phyloP scores from a whole-genome alignment of 257 asterid species.

The Handroanthus guayacan region DNA sequence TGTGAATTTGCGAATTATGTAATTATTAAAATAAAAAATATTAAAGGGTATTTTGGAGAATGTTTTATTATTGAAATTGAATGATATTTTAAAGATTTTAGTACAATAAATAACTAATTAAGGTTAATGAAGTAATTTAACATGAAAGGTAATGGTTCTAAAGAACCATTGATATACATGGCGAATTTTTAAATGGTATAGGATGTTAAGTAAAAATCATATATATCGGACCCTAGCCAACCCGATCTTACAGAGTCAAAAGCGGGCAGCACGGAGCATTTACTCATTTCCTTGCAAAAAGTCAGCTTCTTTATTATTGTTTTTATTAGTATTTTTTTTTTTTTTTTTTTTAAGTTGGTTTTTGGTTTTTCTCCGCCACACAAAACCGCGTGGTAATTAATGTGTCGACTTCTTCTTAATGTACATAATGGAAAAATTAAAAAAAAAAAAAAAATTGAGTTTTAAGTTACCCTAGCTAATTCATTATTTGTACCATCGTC shows the following conservation, averaged over 20 bases:
- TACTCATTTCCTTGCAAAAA: conserved; percentile 64
- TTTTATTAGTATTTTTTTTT: not conserved
- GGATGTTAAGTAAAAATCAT: no score
- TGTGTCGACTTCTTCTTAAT: conserved; percentile 44
- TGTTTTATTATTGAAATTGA: no score
- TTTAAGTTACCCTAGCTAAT: not conserved
- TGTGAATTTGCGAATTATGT: no score
- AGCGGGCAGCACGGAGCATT: conserved; percentile 67
- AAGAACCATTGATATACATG: no score
- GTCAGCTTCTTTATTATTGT: conserved; percentile 40
- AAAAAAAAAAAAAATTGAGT: conserved; percentile 4
- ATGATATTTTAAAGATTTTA: no score
- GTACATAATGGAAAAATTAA: not conserved
- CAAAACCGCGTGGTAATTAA: conserved; percentile 67
- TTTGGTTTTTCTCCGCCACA: conserved; percentile 24
- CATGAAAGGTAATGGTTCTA: no score
- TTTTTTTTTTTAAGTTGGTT: not conserved
- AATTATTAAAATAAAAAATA: no score
- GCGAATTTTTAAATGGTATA: no score
- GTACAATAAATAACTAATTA: no score
- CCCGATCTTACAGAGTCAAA: conserved; percentile 69
- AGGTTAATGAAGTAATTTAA: no score
- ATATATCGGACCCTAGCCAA: no score
- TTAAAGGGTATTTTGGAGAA: no score
- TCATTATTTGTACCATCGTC: conserved; percentile 29